Conservation (phyloP, 495 filamentous ascomycete genomes). For the Lophiotrema nucula region DNA sequence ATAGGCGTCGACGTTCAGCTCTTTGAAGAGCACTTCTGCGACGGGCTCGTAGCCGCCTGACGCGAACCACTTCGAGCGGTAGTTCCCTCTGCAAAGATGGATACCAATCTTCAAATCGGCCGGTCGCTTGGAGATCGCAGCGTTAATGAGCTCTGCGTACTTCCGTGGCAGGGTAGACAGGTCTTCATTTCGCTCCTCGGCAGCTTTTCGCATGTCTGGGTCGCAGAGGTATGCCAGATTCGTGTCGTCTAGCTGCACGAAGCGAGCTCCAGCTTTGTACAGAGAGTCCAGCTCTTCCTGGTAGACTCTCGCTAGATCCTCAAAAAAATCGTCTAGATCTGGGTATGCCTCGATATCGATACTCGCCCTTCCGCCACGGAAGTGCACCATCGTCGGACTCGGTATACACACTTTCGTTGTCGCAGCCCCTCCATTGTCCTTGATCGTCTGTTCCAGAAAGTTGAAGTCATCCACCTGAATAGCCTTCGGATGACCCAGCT, state of each 20-base stretch:
- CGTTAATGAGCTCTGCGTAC: conserved; percentile 42
- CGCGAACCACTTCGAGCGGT: conserved; percentile 35
- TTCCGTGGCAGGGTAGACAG: conserved; percentile 36
- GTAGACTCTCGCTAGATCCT: conserved; percentile 40
- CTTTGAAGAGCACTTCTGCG: conserved; percentile 43
- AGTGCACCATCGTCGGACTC: conserved; percentile 38
- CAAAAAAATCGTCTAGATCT: conserved; percentile 40
- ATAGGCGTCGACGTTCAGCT: conserved; percentile 44
- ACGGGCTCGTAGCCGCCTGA: conserved; percentile 43
- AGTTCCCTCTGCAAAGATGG: conserved; percentile 43
- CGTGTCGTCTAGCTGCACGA: conserved; percentile 45
- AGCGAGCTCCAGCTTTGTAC: conserved; percentile 39
- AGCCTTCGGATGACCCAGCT: conserved; percentile 31
- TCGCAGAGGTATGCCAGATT: conserved; percentile 45
- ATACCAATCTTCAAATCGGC: conserved; percentile 43
- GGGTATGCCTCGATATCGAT: conserved; percentile 37
- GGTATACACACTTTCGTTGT: conserved; percentile 37
- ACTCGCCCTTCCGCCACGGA: conserved; percentile 34
- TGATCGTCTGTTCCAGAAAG: conserved; percentile 34
- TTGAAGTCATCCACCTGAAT: conserved; percentile 37
- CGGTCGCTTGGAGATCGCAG: conserved; percentile 40
- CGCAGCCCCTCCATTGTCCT: conserved; percentile 16
- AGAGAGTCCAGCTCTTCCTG: conserved; percentile 40
- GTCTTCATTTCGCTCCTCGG: conserved; percentile 38
- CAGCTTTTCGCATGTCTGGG: conserved; percentile 38